phyloP scores from a whole-genome alignment of 2,329 filamentous ascomycete genomes.

The Fusarium secorum region DNA sequence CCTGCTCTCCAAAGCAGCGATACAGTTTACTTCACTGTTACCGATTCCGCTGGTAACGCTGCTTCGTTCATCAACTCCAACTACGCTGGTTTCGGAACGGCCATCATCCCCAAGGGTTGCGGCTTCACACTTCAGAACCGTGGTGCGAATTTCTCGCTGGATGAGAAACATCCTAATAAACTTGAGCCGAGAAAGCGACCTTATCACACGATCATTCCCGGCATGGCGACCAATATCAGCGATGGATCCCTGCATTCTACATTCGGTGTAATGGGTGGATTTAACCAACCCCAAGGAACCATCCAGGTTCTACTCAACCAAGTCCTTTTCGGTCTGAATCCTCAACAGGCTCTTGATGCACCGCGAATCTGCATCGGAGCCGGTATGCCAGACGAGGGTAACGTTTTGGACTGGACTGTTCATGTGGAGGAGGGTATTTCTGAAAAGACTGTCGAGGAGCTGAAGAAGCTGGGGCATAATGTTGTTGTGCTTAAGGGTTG shows the following conservation, averaged over 20 bases:
- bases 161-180: conserved; percentile 76
- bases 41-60: conserved; percentile 84
- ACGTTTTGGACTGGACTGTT: conserved; percentile 69
- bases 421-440: conserved; percentile 85
- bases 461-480: conserved; percentile 76
- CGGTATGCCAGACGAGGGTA: conserved; percentile 69
- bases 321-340: conserved; percentile 79
- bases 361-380: conserved; percentile 89
- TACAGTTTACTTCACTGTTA: conserved; percentile 91
- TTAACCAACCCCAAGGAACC: conserved; percentile 98
- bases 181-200: conserved; percentile 85
- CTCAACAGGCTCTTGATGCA: conserved; percentile 89
- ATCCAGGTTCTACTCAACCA: conserved; percentile 93
- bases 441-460: conserved; percentile 69
- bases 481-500: conserved; percentile 73
- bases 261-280: conserved; percentile 97
- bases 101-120: conserved; percentile 83
- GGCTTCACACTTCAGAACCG: conserved; percentile 96
- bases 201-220: conserved; percentile 98
- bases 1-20: conserved; percentile 87
- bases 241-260: conserved; percentile 82
- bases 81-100: conserved; percentile 87
- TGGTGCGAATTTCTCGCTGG: conserved; percentile 83
- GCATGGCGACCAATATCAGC: conserved; percentile 78
- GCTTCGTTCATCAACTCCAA: conserved; percentile 98